Conservation (phyloP, 1,284 basidiomycete genomes). For the Xerocomus amazonicus region DNA sequence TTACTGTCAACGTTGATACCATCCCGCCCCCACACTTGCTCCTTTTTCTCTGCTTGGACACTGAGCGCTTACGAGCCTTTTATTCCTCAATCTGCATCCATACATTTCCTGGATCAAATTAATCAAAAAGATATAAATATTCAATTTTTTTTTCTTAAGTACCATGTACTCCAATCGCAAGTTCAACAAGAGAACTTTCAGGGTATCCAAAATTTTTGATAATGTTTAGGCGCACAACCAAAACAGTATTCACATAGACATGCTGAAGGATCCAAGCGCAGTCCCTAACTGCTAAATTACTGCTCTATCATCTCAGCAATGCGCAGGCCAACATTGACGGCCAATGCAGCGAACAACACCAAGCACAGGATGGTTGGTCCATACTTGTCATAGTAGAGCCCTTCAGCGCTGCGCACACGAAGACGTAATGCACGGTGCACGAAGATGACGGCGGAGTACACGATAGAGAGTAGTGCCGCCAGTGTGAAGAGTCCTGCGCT, state of each 20-base stretch:
- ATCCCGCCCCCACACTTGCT: constrained; percentile 7
- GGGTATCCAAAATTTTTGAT: neutral
- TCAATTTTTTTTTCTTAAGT: neutral
- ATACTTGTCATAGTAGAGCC: constrained; percentile 85
- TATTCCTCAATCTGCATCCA: constrained; percentile 25
- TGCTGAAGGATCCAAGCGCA: neutral
- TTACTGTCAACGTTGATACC: constrained; percentile 3
- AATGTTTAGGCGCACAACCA: neutral
- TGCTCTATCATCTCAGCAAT: constrained; percentile 40
- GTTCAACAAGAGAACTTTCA: neutral
- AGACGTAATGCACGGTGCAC: constrained; percentile 81
- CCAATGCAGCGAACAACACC: constrained; percentile 67
- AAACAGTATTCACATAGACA: constrained; percentile 6
- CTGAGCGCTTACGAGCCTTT: constrained; percentile 15
- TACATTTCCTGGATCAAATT: constrained; percentile 12
- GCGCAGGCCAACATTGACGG: constrained; percentile 72
- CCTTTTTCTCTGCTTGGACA: constrained; percentile 16
- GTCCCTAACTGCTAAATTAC: constrained; percentile 1
- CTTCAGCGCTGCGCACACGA: constrained; percentile 70
- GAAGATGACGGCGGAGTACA: constrained; percentile 87
- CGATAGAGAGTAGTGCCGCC: constrained; percentile 84
- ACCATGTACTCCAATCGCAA: neutral
- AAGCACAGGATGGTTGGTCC: constrained; percentile 79
- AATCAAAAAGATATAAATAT: constrained; percentile 18
- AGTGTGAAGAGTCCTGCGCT: constrained; percentile 87